Evolutionary conservation across 768 basidiomycete species (phyloP), one percentile per base, ranked within the genome.

Genomic region (Boletellus sp.): DNA sequence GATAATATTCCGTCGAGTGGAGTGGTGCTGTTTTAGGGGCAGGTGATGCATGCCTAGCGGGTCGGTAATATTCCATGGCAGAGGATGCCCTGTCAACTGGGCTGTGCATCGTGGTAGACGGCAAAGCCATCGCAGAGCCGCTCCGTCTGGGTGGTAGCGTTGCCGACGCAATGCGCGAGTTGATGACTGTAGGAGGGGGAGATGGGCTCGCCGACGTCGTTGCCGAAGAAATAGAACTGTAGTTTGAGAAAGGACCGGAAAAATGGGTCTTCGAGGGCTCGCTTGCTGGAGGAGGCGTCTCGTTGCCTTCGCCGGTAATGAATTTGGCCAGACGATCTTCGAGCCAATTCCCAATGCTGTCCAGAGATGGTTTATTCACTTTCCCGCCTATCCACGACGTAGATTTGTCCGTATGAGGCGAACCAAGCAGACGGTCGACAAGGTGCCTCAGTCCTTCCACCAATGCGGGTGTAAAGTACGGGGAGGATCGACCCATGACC

Each of bases 241-340:
- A 97, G 58, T 92, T 91, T 23, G 92, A 83, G 70, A 98, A 97
- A 8, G 95, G 90, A 4, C 94, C 95, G 6, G 79, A 69, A 58
- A 72, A 73, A 42, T 74, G 71, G 15, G 68, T 53, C 46, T 72
- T 74, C 37, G 56, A 62, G 1, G 58, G 45, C 6, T 74, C 68
- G 31, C 33, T 61, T 11, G 78, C 68, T 15, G 73, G 71, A 13
- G 68, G 62, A 22, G 67, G 57, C 10, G 72, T 65, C 28, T 70
- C 67, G 34, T 87, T 87, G n/a, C 75, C 79, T 45, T 96, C 94
- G 2, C 95, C 96, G 9, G 94, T 90, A 52, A 99, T 93, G 58
- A 99, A 85, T 63, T 94, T 94, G 15, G 92, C 92, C 62, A 99
- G 81, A 16, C 88, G 81, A 12, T 90, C 87, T 69, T 93, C 95